Base-by-base conservation (phyloP, 2,329 filamentous ascomycete genomes). In the Xylariaceae sp. region DNA sequence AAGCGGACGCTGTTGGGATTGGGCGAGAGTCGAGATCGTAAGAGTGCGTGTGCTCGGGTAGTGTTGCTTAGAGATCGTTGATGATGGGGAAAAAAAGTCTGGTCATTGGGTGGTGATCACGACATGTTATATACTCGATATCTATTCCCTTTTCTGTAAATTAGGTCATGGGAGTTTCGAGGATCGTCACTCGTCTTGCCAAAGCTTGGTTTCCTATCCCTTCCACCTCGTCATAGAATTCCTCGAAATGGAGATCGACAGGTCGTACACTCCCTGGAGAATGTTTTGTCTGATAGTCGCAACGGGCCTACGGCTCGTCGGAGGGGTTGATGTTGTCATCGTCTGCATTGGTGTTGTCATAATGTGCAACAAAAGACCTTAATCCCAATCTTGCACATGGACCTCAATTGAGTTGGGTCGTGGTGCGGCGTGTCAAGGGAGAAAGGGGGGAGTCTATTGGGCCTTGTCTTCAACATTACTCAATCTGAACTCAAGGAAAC, bases 251-350 rank as follows among this genome's bases (percentile, higher is more conserved):
- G 2, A 34, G 33, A 40, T 48, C 38, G 47, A 42, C 48, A 33
- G 31, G 42, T 43, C 13, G 28, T 13, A 10, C 2, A 17, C 34
- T 38, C 19, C 45, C 33, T 51, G 16, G 49, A 53, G 51, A 57
- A 57, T 58, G 56, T 53, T 54, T 57, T 58, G 54, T 55, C 54
- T 58, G 54, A n/a, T 3, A 18, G 38, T 33, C 44, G 33, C 45
- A 31, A 2, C 50, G 45, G 49, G 42, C 43, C 28, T 43, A 46
- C 45, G 31, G 31, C 36, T 42, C 42, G 19, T 17, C 43, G 28
- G 36, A 41, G 54, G 57, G 9, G 55, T 59, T 55, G 36, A 42
- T 17, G 12, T 22, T 22, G 28, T 17, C 47, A 46, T n/a, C n/a
- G n/a, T n/a, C n/a, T n/a, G n/a, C n/a, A n/a, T n/a, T n/a, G n/a